Conservation (phyloP, 2,329 filamentous ascomycete genomes). For the Aspergillus fijiensis region DNA sequence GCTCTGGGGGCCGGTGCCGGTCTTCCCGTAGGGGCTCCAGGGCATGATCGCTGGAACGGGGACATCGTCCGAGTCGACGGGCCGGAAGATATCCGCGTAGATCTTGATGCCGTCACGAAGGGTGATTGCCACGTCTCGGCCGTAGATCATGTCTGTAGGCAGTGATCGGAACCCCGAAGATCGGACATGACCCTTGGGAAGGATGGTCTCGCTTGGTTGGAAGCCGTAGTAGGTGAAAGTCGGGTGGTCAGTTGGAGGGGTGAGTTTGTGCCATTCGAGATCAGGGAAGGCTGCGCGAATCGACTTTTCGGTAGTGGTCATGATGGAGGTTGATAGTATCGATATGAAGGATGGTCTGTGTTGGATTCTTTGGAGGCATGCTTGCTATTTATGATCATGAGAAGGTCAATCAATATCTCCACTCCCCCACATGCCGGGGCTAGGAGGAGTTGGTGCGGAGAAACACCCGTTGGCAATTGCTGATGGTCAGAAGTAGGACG, state of each 20-base stretch:
- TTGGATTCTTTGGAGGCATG: no score
- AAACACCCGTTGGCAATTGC: no score
- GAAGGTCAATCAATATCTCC: no score
- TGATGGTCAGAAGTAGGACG: no score
- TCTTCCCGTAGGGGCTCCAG: slow-evolving; percentile 32
- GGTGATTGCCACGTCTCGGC: slow-evolving; percentile 25
- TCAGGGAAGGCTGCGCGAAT: slow-evolving; percentile 1
- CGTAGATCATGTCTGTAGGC: slow-evolving; percentile 17
- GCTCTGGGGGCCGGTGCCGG: slow-evolving; percentile 15
- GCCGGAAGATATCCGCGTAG: slow-evolving; percentile 27
- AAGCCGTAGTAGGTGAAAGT: slow-evolving; percentile 10
- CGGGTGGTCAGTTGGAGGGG: background rate
- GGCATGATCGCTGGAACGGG: slow-evolving; percentile 24
- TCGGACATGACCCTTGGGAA: slow-evolving; percentile 13
- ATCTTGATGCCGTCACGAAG: slow-evolving; percentile 29
- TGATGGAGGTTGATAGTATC: background rate
- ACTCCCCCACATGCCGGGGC: no score
- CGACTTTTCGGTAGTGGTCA: background rate
- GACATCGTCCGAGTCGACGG: slow-evolving; percentile 11
- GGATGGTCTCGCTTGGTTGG: slow-evolving; percentile 5
- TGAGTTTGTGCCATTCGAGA: background rate
- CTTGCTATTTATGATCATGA: no score
- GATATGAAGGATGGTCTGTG: no score
- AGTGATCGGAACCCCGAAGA: slow-evolving; percentile 2
- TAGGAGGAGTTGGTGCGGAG: no score